Base-by-base conservation (phyloP, 176 grass and related monocot genomes). In the Ensete glaucum region DNA sequence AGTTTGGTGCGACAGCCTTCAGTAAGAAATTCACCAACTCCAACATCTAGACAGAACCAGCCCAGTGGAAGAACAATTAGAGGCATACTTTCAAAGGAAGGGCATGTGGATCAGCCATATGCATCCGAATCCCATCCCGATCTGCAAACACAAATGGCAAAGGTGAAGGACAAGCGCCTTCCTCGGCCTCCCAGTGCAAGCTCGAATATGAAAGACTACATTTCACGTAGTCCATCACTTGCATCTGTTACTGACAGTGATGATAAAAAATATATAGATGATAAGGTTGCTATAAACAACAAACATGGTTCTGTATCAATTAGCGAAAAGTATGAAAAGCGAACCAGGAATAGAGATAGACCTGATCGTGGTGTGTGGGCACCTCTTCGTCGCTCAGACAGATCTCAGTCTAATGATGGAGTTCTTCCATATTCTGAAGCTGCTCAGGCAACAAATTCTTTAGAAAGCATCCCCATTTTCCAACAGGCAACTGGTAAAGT, bases 321-420 rank as follows among this genome's bases (percentile, higher is more conserved):
- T 64, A 29, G 43, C 64, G 78, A 80, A 19, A 80, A 73, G 48
- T 69, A 64, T 63, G 78, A 72, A 17, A 80, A 73, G 23, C 21
- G 69, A 48, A 72, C 69, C 52, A 73, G 78, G 55, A 73, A 53
- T 24, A 80, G 64, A 64, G 78, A 80, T 12, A 73, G 78, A 73
- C 69, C 69, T 80, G 78, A 80, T 73, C 54, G 69, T 8, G 78
- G 67, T 73, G 69, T 80, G 8, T 80, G 78, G 78, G 69, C 78
- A 12, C 69, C 69, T 9, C 78, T 79, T 79, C 66, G 69, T 29
- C 54, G 78, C 17, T 22, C 57, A 73, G 68, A 80, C 9, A 71
- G 78, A 53, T 73, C 69, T 64, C 69, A 64, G 25, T 62, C 55
- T 73, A 62, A 9, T 80, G 69, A 80, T 64, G 78, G 15, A 73